Evolutionary conservation across 352 stramenopile genomes (phyloP), one percentile per base, ranked within the genome.

Genomic region (Pythium grandisporangium): DNA sequence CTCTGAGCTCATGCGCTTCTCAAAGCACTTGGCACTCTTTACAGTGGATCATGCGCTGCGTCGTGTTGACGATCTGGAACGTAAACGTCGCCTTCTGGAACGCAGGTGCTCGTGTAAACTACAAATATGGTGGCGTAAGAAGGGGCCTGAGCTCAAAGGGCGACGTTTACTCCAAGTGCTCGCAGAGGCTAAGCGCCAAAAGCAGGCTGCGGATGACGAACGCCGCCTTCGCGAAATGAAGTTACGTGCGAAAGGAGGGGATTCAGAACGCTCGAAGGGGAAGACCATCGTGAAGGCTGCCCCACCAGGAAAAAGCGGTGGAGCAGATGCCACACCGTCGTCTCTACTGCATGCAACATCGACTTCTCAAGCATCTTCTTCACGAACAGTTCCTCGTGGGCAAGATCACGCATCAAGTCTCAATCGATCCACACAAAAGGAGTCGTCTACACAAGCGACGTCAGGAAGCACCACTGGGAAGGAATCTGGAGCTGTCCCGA

Each of bases 11-110:
- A 72, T 84, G 40, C 64, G 67, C 4, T 87, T 78, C 34, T 66
- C 69, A 20, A 83, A 84, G 45, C 66, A 87, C 55, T 51, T 87
- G 29, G 70, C 70, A 14, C 44, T 84, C 22, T 84, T 77, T 30
- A 62, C 74, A 1, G 64, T 87, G 1, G 74, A 87, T 37, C 63
- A 87, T 20, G 74, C 70, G 8, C 39, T 87, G 10, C 66, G 74
- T 0, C 55, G 58, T 7, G 57, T 84, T 10, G 64, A 77, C n/a
- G 63, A 66, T 24, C 56, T 84, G n/a, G 60, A 73, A 24, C 52
- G 42, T 45, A 79, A 77, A 24, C 64, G 65, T 10, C 63, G 60
- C 19, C 50, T 87, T 23, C 68, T 67, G 23, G 46, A 71, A 27
- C 42, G 58, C 11, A 64, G 74, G 0, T 80, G 70, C 23, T 53